These are phyloP conservation scores for Lantana camara DNA, from an alignment of 257 asterid genomes.

Conservation along the genomic window DNA sequence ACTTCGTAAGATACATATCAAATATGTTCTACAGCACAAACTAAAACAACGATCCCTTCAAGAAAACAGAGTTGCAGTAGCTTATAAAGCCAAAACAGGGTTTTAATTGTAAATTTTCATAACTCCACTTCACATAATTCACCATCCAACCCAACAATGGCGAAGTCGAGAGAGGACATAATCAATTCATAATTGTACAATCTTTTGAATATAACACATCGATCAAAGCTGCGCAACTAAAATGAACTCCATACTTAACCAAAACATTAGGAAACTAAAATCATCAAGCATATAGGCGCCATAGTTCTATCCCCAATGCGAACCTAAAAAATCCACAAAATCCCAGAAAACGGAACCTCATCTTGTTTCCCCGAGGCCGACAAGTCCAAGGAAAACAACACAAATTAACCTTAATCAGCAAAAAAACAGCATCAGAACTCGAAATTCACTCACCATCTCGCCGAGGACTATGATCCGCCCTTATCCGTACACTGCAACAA, in stretches of 20 bases:
- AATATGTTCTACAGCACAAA: background rate
- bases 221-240: background rate
- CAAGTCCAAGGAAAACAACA: slow-evolving; percentile 6
- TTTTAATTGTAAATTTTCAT: background rate
- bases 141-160: background rate
- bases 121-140: background rate
- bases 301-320: background rate
- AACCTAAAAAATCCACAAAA: background rate
- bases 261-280: background rate
- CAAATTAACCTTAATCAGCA: too few species aligned
- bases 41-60: background rate
- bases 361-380: background rate
- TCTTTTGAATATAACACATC: background rate
- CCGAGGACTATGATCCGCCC: slow-evolving; percentile 67
- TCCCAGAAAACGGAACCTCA: background rate
- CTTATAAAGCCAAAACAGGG: background rate
- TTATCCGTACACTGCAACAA: slow-evolving; percentile 67
- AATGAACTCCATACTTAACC: background rate
- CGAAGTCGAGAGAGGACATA: background rate
- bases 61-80: slow-evolving; percentile 5
- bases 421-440: background rate
- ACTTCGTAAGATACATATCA: slow-evolving; percentile 3
- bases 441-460: slow-evolving; percentile 61
- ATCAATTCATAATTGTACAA: background rate
- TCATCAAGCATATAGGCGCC: background rate